Evolutionary conservation across 2,329 filamentous ascomycete genomes (phyloP), one percentile per base, ranked within the genome.

Genomic region (Periglandula ipomoeae): DNA sequence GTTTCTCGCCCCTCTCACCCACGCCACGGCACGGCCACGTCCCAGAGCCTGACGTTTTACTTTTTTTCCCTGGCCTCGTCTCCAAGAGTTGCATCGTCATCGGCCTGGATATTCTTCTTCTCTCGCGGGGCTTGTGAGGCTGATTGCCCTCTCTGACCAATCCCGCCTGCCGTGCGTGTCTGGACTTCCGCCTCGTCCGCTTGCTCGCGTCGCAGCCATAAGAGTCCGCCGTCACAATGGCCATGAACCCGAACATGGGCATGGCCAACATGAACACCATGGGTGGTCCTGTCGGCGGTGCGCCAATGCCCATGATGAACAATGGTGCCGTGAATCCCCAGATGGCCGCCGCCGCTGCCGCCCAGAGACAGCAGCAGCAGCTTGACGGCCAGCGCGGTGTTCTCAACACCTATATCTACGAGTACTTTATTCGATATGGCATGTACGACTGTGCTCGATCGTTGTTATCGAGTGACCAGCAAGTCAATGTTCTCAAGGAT

Each of bases 331-430:
- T 61, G 48, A 68, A 67, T 53, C 62, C 64, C 24, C 64, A 67
- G 52, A 60, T 58, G 40, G 62, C 59, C 39, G 58, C 61, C 41
- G 62, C 59, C 37, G 59, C 61, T 43, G 61, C 60, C 46, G 60
- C 61, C 45, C 59, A 52, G 55, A 58, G 57, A 50, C 70, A 71
- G 50, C 66, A 70, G 50, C 66, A 70, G 53, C 69, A 66, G 55
- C 65, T 66, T 55, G 71, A 74, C 44, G 65, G 63, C 52, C 73
- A 71, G 56, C 79, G 77, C 55, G 70, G 75, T 44, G 70, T 82
- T 51, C 76, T 93, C 46, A 90, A 91, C 70, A 91, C 87, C 19
- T 90, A 90, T 65, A 93, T 93, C 56, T 93, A 91, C 74, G 87
- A 93, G 62, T 91, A 93, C 65, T 91, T 97, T 56, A 73, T 96